Evolutionary conservation across 2,329 filamentous ascomycete species (phyloP), one percentile per base, ranked within the genome.

Genomic region (Tricladium varicosporioides): DNA sequence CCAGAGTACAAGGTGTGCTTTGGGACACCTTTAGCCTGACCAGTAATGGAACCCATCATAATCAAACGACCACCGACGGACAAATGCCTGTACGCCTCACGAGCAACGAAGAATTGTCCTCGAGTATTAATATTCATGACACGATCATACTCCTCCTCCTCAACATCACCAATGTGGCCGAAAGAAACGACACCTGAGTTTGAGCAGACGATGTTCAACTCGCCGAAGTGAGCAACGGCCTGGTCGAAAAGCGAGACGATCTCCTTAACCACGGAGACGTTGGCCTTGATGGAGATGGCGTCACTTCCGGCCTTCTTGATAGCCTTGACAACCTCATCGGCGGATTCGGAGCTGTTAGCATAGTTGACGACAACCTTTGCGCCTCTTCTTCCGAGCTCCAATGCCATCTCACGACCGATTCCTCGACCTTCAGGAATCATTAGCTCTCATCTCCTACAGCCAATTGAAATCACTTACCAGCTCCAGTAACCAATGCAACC

Each of bases 21-120:
- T 59, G 85, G 85, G 15, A 91, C 86, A 49, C 82, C 86, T 70
- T 84, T 81, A 56, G 74, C 87, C 76, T 87, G 73, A 70, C 87
- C 73, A 0, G 86, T 87, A 71, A 90, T 90, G 57, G 82, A 87
- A 31, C 81, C 83, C 84, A 89, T 91, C 63, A 92, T 78, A 72
- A 92, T 87, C 65, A 92, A 80, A 46, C 88, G 80, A 18, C 89
- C 89, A 56, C 88, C 86, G 53, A 83, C 76, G 69, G 85, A 80
- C 63, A 89, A 80, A 74, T 89, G 77, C 75, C 86, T 86, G 74
- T 88, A 89, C 9, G 84, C 88, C 56, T 88, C 84, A 74, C 89
- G 85, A 18, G 86, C 88, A 55, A 91, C 87, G 72, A 91, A 91
- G 78, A 91, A 91, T 74, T 91, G 79, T 10, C 86, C 86, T 43